phyloP scores from a whole-genome alignment of 2,329 filamentous ascomycete genomes.

The Knoxdaviesia proteae region DNA sequence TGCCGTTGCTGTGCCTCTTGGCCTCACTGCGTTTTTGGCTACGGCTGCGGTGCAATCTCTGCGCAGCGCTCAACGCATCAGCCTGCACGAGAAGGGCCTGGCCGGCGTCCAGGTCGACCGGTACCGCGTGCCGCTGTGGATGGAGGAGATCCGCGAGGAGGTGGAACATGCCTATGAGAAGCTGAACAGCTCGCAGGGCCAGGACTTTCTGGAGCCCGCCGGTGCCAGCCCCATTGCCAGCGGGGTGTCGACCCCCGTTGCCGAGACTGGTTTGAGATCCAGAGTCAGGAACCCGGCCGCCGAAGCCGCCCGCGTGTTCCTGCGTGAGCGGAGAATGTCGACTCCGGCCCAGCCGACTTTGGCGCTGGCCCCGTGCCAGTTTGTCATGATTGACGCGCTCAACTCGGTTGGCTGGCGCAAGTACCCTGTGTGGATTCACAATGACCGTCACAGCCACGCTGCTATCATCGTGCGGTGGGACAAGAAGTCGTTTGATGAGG shows the following conservation, averaged over 20 bases:
- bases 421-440: slow-evolving; percentile 54
- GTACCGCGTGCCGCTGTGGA: slow-evolving; percentile 57
- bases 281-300: slow-evolving; percentile 7
- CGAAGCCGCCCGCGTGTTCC: slow-evolving; percentile 20
- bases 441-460: slow-evolving; percentile 64
- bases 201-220: slow-evolving; percentile 42
- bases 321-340: slow-evolving; percentile 19
- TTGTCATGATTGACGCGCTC: slow-evolving; percentile 62
- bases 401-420: slow-evolving; percentile 45
- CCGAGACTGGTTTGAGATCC: slow-evolving; percentile 1
- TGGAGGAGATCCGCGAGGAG: slow-evolving; percentile 53
- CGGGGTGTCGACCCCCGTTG: too few relatives aligned
- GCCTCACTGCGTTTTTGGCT: slow-evolving; percentile 46
- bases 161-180: slow-evolving; percentile 63
- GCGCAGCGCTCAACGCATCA: slow-evolving; percentile 53
- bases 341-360: slow-evolving; percentile 42
- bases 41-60: slow-evolving; percentile 62
- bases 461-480: slow-evolving; percentile 69
- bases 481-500: slow-evolving; percentile 50
- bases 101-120: slow-evolving; percentile 44
- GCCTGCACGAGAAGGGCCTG: slow-evolving; percentile 50
- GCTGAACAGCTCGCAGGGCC: slow-evolving; percentile 43
- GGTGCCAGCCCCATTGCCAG: too few relatives aligned
- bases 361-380: slow-evolving; percentile 61
- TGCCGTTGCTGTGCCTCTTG: slow-evolving; percentile 52